Percentiles rank a stretch among this genome's conserved stretches.
phyloP scores from a whole-genome alignment of 352 stramenopile genomes.

The Phytopythium aichiense region DNA sequence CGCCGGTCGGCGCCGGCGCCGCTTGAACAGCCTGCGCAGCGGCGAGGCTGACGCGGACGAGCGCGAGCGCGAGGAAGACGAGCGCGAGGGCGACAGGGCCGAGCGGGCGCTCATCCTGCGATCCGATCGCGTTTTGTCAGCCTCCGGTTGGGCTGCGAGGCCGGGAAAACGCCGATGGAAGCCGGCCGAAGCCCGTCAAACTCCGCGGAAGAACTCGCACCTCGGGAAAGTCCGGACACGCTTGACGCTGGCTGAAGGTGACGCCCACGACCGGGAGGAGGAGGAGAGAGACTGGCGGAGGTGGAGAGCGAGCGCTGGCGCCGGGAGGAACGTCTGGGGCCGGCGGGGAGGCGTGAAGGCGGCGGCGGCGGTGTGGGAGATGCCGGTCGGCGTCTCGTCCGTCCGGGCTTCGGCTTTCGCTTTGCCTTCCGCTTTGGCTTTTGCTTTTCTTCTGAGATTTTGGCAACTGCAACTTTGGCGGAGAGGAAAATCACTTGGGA shows the following conservation, averaged over 20 bases:
- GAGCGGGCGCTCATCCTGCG: background rate
- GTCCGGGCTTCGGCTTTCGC: too few species aligned
- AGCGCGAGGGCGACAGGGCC: conserved; percentile 1
- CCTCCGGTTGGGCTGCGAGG: background rate
- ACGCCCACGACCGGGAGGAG: background rate
- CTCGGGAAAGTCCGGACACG: background rate
- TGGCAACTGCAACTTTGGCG: background rate
- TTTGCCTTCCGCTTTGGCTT: background rate
- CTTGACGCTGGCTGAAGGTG: background rate
- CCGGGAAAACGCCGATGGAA: background rate
- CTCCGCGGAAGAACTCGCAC: background rate
- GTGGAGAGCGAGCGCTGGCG: background rate
- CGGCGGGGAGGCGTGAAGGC: background rate
- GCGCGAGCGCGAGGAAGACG: conserved; percentile 10
- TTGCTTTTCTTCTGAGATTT: conserved; percentile 2
- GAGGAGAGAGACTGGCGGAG: background rate
- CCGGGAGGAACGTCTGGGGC: too few species aligned
- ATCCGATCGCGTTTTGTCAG: background rate
- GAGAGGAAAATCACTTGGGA: background rate
- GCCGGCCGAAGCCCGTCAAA: background rate
- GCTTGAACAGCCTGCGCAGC: conserved; percentile 26
- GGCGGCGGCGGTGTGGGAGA: too few species aligned
- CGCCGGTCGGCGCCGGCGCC: conserved; percentile 9
- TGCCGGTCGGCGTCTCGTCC: too few species aligned
- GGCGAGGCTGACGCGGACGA: conserved; percentile 11